Evolutionary conservation across 2,329 filamentous ascomycete genomes (phyloP).

Genomic region (Madurella mycetomatis): DNA sequence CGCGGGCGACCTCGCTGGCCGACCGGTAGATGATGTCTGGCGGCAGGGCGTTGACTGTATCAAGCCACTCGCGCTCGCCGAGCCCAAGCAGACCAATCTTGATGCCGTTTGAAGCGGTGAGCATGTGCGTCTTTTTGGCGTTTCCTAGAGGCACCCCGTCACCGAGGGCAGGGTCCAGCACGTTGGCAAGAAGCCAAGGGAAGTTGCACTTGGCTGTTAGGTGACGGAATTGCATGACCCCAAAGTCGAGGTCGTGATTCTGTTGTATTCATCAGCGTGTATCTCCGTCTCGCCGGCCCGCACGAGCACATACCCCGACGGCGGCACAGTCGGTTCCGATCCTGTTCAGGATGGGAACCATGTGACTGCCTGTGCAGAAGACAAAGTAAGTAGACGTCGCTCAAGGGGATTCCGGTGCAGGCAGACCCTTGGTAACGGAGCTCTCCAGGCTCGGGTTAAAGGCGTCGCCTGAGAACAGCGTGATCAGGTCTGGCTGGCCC

Average conservation of each 20-base stretch:
- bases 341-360: slow-evolving; percentile 79
- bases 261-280: slow-evolving; percentile 30
- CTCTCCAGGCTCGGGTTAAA: slow-evolving; percentile 90
- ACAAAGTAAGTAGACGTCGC: neutral
- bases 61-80: slow-evolving; percentile 83
- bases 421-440: slow-evolving; percentile 74
- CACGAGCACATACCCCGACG: slow-evolving; percentile 59
- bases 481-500: slow-evolving; percentile 62
- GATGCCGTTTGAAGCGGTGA: slow-evolving; percentile 77
- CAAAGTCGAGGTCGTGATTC: slow-evolving; percentile 94
- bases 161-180: slow-evolving; percentile 77
- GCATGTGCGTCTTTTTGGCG: slow-evolving; percentile 68
- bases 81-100: slow-evolving; percentile 83
- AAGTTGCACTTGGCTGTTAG: slow-evolving; percentile 72
- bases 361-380: slow-evolving; percentile 59
- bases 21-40: slow-evolving; percentile 79
- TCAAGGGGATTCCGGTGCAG: neutral
- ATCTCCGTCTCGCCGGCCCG: slow-evolving; percentile 1
- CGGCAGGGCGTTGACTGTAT: slow-evolving; percentile 80
- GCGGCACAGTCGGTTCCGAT: slow-evolving; percentile 77
- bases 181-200: slow-evolving; percentile 86
- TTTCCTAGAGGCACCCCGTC: slow-evolving; percentile 70
- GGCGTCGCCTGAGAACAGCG: slow-evolving; percentile 85
- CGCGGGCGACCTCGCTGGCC: slow-evolving; percentile 68
- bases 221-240: slow-evolving; percentile 72